Evolutionary conservation across 495 filamentous ascomycete species (phyloP).

Genomic region (Aspergillus sparsus): DNA sequence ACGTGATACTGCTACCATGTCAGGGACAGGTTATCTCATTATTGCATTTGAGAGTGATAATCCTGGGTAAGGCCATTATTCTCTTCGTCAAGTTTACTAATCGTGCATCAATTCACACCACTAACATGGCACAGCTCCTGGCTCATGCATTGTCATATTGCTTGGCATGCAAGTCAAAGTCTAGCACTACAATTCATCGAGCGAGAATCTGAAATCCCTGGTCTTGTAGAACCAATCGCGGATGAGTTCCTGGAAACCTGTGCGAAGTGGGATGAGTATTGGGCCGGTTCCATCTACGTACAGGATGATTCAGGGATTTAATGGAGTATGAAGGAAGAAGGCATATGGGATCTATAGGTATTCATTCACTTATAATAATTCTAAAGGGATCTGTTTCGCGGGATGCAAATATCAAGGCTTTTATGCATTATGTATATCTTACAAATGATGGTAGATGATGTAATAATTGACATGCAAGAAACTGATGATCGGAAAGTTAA

Average conservation of each 20-base stretch:
- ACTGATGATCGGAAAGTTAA: no score
- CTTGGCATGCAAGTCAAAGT: constrained; percentile 44
- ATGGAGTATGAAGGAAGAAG: background rate
- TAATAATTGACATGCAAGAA: no score
- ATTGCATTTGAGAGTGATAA: constrained; percentile 57
- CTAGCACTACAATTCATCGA: constrained; percentile 50
- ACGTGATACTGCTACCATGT: constrained; percentile 60
- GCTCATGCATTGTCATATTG: constrained; percentile 56
- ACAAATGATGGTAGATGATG: no score
- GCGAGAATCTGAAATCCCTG: constrained; percentile 26
- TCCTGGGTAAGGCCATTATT: constrained; percentile 31
- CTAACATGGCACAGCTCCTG: constrained; percentile 29
- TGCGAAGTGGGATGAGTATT: constrained; percentile 18
- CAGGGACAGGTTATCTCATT: constrained; percentile 40
- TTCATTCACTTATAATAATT: no score
- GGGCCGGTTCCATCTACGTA: background rate
- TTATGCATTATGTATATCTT: no score
- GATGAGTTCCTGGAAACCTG: constrained; percentile 11
- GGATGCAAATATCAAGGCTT: no score
- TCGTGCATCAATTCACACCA: background rate
- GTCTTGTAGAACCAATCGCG: constrained; percentile 16
- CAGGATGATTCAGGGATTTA: constrained; percentile 1
- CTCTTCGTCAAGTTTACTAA: background rate
- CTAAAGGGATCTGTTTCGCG: no score
- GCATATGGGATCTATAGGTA: no score